Percentiles rank a stretch among this genome's conserved stretches.
These are phyloP conservation scores for Vitis amurensis DNA, from an alignment of 164 flowering plant genomes.

Conservation along the genomic window DNA sequence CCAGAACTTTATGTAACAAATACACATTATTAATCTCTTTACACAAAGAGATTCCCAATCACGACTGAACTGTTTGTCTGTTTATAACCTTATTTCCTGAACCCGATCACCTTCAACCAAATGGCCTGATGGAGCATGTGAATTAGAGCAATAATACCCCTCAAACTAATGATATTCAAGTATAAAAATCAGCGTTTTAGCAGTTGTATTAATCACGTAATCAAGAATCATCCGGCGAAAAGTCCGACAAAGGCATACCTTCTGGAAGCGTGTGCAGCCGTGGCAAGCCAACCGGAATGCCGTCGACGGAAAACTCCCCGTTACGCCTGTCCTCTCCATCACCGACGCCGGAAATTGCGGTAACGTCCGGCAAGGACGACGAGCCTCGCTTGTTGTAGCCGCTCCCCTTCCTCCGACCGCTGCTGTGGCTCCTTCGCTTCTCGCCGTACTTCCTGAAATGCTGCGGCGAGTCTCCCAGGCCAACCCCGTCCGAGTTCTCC, in stretches of 20 bases:
- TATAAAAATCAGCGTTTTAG: no score
- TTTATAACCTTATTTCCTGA: no score
- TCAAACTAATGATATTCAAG: no score
- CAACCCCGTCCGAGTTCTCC: constrained; percentile 31
- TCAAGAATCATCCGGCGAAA: constrained; percentile 13
- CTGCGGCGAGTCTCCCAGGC: constrained; percentile 26
- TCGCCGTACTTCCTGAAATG: constrained; percentile 22
- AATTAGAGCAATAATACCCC: no score
- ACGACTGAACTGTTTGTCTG: no score
- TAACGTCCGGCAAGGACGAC: constrained; percentile 41
- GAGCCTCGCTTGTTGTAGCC: constrained; percentile 35
- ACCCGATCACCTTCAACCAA: no score
- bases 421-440: constrained; percentile 31
- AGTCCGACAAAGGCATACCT: constrained; percentile 50
- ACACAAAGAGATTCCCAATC: no score
- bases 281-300: constrained; percentile 83
- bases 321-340: constrained; percentile 45
- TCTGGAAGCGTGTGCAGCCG: constrained; percentile 66
- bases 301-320: constrained; percentile 44
- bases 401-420: constrained; percentile 33
- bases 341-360: constrained; percentile 21
- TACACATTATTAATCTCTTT: no score
- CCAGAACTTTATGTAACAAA: no score
- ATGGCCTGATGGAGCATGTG: no score
- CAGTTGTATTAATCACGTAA: no score